Conservation (phyloP, 768 basidiomycete species). For the Termitomyces sp. region DNA sequence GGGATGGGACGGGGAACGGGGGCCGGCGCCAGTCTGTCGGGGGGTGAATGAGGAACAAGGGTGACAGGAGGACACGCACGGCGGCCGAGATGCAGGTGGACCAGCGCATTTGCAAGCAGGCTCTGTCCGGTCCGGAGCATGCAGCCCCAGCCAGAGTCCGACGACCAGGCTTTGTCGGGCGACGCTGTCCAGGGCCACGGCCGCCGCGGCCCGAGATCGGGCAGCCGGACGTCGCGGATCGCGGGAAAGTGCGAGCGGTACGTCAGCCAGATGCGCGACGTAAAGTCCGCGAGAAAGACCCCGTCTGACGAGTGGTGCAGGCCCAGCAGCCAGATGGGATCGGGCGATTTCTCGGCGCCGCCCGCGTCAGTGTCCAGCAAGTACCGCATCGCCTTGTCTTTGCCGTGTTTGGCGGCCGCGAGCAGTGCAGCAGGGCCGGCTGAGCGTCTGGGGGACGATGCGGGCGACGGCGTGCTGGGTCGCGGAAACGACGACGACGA, state of each 20-base stretch:
- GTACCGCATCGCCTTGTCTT: constrained; percentile 83
- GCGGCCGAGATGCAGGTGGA: constrained; percentile 63
- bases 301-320: not conserved
- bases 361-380: constrained; percentile 87
- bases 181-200: not conserved
- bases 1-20: constrained; percentile 48
- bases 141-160: constrained; percentile 88
- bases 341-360: constrained; percentile 72
- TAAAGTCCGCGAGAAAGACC: constrained; percentile 82
- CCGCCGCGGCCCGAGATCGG: constrained; percentile 21
- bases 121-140: constrained; percentile 89
- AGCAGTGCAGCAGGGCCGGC: constrained; percentile 41
- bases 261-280: constrained; percentile 84
- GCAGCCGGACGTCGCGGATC: constrained; percentile 58
- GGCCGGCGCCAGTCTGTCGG: constrained; percentile 75
- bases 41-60: not conserved
- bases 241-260: constrained; percentile 86
- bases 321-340: constrained; percentile 89
- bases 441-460: constrained; percentile 22
- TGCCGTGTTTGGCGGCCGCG: constrained; percentile 67
- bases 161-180: constrained; percentile 71
- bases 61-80: constrained; percentile 5
- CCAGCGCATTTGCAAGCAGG: constrained; percentile 74
- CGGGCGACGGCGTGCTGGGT: not conserved
- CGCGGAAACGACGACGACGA: constrained; percentile 29